Percentiles rank a stretch among this genome's conserved stretches.
phyloP scores from a whole-genome alignment of 768 basidiomycete genomes.

The Baorangia bicolor region DNA sequence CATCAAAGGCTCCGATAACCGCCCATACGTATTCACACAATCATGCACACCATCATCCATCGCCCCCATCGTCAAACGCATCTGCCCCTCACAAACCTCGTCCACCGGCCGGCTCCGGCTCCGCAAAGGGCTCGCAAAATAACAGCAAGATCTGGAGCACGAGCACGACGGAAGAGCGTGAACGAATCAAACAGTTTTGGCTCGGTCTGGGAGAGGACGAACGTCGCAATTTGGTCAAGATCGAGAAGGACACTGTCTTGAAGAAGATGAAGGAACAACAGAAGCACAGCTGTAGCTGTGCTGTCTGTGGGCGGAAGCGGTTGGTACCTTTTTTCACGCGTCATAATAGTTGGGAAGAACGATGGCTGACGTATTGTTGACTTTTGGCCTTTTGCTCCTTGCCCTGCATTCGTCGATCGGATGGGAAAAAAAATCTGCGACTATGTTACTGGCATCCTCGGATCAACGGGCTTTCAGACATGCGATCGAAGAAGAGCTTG shows the following conservation, averaged over 20 bases:
- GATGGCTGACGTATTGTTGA: constrained; percentile 20
- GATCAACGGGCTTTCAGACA: constrained; percentile 49
- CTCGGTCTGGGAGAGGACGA: constrained; percentile 89
- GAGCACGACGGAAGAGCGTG: constrained; percentile 87
- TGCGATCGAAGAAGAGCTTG: constrained; percentile 99
- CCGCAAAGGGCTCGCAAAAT: constrained; percentile 34
- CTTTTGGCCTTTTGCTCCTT: constrained; percentile 24
- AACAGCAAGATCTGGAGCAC: constrained; percentile 94
- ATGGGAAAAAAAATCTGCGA: constrained; percentile 16
- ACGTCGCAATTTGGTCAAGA: constrained; percentile 87
- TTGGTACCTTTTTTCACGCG: constrained; percentile 45
- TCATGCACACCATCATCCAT: constrained; percentile 56
- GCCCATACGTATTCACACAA: constrained; percentile 50
- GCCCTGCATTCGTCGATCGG: constrained; percentile 18
- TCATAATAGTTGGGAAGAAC: constrained; percentile 14
- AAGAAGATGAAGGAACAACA: constrained; percentile 99
- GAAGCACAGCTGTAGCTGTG: constrained; percentile 93
- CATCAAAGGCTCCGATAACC: constrained; percentile 58
- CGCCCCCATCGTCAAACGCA: constrained; percentile 36
- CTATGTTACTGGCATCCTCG: constrained; percentile 5
- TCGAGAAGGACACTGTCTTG: constrained; percentile 97
- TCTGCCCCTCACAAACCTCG: constrained; percentile 32
- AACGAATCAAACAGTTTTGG: constrained; percentile 99
- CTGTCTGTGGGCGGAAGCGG: constrained; percentile 97
- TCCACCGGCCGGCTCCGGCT: constrained; percentile 28